Evolutionary conservation across 768 basidiomycete genomes (phyloP).

Genomic region (Botryobasidium botryosum): DNA sequence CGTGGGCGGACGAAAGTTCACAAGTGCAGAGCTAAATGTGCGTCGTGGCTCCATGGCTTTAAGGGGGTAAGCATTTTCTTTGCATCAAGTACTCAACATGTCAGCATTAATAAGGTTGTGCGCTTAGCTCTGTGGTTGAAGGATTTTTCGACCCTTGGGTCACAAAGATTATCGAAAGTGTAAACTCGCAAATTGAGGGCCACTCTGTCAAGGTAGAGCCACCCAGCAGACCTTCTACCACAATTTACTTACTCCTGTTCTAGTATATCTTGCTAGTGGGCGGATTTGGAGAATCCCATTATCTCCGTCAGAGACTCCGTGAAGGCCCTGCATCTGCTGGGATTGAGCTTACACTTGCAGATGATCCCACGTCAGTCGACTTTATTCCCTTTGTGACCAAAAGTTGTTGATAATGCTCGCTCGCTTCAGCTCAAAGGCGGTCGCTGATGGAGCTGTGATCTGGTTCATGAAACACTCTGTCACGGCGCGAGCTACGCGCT

Average conservation of each 20-base stretch:
- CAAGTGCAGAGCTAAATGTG: too few species aligned
- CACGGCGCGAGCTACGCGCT: slow-evolving; percentile 62
- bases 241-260: too few species aligned
- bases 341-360: not conserved
- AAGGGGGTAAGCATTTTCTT: too few species aligned
- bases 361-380: not conserved
- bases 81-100: too few species aligned
- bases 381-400: too few species aligned
- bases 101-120: too few species aligned
- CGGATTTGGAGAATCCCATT: not conserved
- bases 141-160: slow-evolving; percentile 1
- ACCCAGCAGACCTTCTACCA: too few species aligned
- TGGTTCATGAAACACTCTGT: slow-evolving; percentile 79
- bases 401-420: not conserved
- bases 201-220: not conserved
- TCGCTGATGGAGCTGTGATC: slow-evolving; percentile 68
- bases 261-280: slow-evolving; percentile 1
- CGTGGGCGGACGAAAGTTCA: too few species aligned
- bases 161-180: not conserved
- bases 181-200: not conserved
- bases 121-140: too few species aligned
- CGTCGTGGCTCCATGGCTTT: too few species aligned
- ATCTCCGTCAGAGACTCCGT: not conserved
- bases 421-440: slow-evolving; percentile 52
- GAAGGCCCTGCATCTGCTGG: not conserved